Percentiles rank a stretch among this genome's conserved stretches.
These are phyloP conservation scores for Daldinia bambusicola DNA, from an alignment of 495 filamentous ascomycete genomes.

Conservation along the genomic window DNA sequence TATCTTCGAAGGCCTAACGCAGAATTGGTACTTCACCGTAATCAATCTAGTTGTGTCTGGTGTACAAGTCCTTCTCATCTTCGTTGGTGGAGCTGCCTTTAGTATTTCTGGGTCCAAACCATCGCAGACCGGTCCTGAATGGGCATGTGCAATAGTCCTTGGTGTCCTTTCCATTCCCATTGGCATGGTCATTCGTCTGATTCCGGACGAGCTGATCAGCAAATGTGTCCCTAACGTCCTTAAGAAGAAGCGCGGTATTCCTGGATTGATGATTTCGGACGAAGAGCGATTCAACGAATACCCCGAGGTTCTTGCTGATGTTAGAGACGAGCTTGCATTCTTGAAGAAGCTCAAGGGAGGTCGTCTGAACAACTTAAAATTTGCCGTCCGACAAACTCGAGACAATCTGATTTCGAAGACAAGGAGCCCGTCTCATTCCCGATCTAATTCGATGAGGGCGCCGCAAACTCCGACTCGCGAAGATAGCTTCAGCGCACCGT, in stretches of 20 bases:
- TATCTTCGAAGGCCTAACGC: conserved; percentile 82
- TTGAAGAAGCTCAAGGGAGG: conserved; percentile 93
- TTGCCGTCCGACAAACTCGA: conserved; percentile 81
- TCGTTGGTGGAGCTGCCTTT: conserved; percentile 78
- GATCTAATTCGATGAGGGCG: conserved; percentile 67
- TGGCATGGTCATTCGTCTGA: conserved; percentile 74
- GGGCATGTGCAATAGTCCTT: conserved; percentile 79
- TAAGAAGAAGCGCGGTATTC: conserved; percentile 66
- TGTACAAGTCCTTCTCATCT: conserved; percentile 83
- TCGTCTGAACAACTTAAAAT: conserved; percentile 85
- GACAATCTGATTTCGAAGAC: conserved; percentile 77
- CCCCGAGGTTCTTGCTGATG: conserved; percentile 77
- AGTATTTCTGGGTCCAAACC: conserved; percentile 62
- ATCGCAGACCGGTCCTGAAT: conserved; percentile 70
- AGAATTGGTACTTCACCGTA: conserved; percentile 84
- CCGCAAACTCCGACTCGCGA: conserved; percentile 76
- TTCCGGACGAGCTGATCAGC: conserved; percentile 65
- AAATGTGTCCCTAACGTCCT: conserved; percentile 74
- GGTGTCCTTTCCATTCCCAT: conserved; percentile 78
- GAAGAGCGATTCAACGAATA: conserved; percentile 75
- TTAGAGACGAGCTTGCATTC: conserved; percentile 84
- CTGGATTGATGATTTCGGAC: conserved; percentile 73
- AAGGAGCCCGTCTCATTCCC: conserved; percentile 77
- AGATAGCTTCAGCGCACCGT: conserved; percentile 59
- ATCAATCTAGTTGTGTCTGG: conserved; percentile 84